Percentiles rank a stretch among this genome's conserved stretches.
Conservation (phyloP, 805 yeast species). For the Scheffersomyces coipomensis region DNA sequence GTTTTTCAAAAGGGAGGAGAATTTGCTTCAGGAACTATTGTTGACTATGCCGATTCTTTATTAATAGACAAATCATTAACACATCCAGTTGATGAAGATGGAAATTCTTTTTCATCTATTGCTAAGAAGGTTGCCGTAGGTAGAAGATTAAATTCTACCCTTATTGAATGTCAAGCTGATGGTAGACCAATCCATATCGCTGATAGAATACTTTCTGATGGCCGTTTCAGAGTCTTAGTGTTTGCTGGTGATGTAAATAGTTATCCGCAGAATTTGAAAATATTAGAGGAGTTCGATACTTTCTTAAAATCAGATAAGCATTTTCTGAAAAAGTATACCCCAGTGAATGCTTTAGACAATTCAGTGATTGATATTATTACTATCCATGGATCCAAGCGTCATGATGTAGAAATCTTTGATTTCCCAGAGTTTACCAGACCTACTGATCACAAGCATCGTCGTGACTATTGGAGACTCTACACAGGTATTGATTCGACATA, state of each 20-base stretch:
- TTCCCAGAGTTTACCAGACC: slow-evolving; percentile 25
- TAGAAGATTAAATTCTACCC: slow-evolving; percentile 18
- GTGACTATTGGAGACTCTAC: slow-evolving; percentile 26
- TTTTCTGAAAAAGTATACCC: slow-evolving; percentile 17
- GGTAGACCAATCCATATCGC: slow-evolving; percentile 19
- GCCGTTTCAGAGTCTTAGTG: slow-evolving; percentile 26
- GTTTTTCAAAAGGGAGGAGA: slow-evolving; percentile 23
- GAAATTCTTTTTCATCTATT: slow-evolving; percentile 1
- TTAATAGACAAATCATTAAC: slow-evolving; percentile 10
- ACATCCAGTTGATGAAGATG: slow-evolving; percentile 4
- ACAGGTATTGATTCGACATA: slow-evolving; percentile 22
- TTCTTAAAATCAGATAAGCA: slow-evolving; percentile 10
- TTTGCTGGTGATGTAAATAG: slow-evolving; percentile 21
- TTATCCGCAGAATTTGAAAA: slow-evolving; percentile 2
- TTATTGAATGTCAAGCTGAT: slow-evolving; percentile 20
- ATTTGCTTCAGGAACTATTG: slow-evolving; percentile 28
- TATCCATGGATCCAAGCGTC: slow-evolving; percentile 17
- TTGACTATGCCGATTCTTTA: slow-evolving; percentile 22
- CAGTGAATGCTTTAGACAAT: slow-evolving; percentile 20
- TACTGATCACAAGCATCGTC: slow-evolving; percentile 15
- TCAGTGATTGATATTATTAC: slow-evolving; percentile 20
- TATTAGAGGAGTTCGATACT: slow-evolving; percentile 7
- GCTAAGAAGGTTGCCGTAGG: slow-evolving; percentile 24
- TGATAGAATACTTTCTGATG: slow-evolving; percentile 23
- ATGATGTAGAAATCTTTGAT: slow-evolving; percentile 17